Conservation (phyloP, 2,329 filamentous ascomycete species). For the Massarina eburnea region DNA sequence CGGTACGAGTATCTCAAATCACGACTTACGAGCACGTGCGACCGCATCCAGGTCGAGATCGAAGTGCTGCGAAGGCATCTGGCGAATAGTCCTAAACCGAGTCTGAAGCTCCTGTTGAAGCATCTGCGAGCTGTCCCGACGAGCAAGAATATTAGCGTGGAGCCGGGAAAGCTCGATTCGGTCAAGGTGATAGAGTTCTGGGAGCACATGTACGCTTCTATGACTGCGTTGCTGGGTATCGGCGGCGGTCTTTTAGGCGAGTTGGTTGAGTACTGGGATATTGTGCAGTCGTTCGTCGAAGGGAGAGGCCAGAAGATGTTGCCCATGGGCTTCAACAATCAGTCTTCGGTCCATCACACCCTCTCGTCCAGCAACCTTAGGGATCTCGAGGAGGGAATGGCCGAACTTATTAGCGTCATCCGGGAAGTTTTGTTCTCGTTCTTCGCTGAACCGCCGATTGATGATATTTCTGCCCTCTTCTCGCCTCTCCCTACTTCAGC, state of each 20-base stretch:
- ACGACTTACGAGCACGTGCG: conserved; percentile 77
- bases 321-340: conserved; percentile 77
- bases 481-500: conserved; percentile 76
- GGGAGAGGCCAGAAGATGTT: conserved; percentile 79
- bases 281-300: conserved; percentile 83
- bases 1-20: conserved; percentile 86
- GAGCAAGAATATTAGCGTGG: conserved; percentile 59
- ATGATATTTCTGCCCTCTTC: conserved; percentile 85
- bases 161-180: conserved; percentile 68
- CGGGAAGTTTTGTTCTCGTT: conserved; percentile 78
- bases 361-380: conserved; percentile 70
- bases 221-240: conserved; percentile 72
- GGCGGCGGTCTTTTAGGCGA: conserved; percentile 82
- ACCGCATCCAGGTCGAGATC: conserved; percentile 87
- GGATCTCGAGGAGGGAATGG: conserved; percentile 73
- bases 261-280: conserved; percentile 92
- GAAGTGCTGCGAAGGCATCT: conserved; percentile 85
- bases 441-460: conserved; percentile 84
- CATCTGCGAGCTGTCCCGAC: conserved; percentile 75
- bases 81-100: conserved; percentile 71
- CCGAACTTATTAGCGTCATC: conserved; percentile 82
- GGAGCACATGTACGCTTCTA: conserved; percentile 79
- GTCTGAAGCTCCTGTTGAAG: conserved; percentile 67
- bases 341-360: conserved; percentile 78
- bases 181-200: conserved; percentile 84